A percentile compares a stretch with the other conserved stretches of the same genome.
Evolutionary conservation across 768 basidiomycete species (phyloP).

Genomic region (Kwoniella pini): DNA sequence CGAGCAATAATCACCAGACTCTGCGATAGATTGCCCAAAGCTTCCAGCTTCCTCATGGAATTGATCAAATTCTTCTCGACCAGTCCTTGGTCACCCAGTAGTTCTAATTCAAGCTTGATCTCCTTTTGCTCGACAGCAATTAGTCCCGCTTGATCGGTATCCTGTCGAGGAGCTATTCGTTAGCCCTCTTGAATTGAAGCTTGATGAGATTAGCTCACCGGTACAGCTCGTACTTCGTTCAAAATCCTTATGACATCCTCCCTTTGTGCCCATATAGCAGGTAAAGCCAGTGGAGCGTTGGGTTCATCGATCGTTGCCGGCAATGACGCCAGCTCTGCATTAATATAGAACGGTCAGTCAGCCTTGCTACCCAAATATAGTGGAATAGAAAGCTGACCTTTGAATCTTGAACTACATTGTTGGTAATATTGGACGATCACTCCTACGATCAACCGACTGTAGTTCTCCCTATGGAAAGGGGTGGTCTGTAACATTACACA

Average conservation of each 20-base stretch:
- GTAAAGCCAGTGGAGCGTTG: slow-evolving; percentile 61
- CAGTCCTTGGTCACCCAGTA: slow-evolving; percentile 64
- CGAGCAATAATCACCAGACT: slow-evolving; percentile 68
- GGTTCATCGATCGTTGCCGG: slow-evolving; percentile 11
- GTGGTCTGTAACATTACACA: slow-evolving; percentile 87
- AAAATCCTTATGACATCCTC: slow-evolving; percentile 75
- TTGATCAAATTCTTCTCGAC: slow-evolving; percentile 67
- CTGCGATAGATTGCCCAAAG: slow-evolving; percentile 75
- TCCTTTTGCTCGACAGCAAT: slow-evolving; percentile 71
- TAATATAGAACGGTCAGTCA: background rate
- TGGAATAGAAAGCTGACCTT: slow-evolving; percentile 56
- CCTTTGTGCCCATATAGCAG: slow-evolving; percentile 73
- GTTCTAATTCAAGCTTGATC: slow-evolving; percentile 71
- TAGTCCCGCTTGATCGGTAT: slow-evolving; percentile 28
- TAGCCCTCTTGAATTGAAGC: background rate
- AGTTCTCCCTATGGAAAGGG: slow-evolving; percentile 93
- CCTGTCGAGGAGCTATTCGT: slow-evolving; percentile 15
- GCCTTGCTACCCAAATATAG: background rate
- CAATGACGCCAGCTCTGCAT: slow-evolving; percentile 59
- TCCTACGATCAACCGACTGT: slow-evolving; percentile 86
- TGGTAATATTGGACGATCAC: slow-evolving; percentile 97
- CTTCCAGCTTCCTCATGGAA: slow-evolving; percentile 70
- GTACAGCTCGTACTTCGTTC: slow-evolving; percentile 63
- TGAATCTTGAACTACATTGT: slow-evolving; percentile 83
- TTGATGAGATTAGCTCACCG: slow-evolving; percentile 58